phyloP scores from a whole-genome alignment of 257 asterid genomes.

The Fraxinus excelsior region DNA sequence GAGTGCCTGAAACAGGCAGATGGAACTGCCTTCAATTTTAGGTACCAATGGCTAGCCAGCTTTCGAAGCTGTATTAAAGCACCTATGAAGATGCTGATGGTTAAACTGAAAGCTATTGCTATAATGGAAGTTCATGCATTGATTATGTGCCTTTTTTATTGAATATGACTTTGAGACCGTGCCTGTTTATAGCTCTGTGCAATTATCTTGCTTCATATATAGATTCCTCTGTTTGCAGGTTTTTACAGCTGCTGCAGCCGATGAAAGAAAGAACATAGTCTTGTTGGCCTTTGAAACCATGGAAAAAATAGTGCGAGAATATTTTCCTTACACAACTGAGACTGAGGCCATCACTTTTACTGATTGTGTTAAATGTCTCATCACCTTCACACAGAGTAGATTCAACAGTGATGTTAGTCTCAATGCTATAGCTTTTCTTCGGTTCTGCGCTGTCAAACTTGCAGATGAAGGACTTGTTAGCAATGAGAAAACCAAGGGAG shows the following conservation, averaged over 20 bases:
- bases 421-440: slow-evolving; percentile 98
- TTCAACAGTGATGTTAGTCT: slow-evolving; percentile 98
- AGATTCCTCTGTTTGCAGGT: slow-evolving; percentile 49
- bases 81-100: neutral
- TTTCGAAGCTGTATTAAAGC: neutral
- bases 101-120: neutral
- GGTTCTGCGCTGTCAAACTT: slow-evolving; percentile 97
- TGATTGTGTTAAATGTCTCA: slow-evolving; percentile 94
- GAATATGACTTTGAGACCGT: neutral
- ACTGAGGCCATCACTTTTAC: slow-evolving; percentile 86
- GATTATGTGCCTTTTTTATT: neutral
- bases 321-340: slow-evolving; percentile 92
- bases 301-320: slow-evolving; percentile 97
- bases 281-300: slow-evolving; percentile 93
- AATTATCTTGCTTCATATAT: slow-evolving; percentile 13
- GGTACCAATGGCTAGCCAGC: neutral
- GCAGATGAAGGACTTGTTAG: slow-evolving; percentile 95
- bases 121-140: neutral
- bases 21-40: neutral
- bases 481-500: slow-evolving; percentile 57
- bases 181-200: neutral
- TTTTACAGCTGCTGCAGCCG: slow-evolving; percentile 96
- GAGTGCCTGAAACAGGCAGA: too few relatives aligned
- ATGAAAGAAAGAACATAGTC: slow-evolving; percentile 95
- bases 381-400: slow-evolving; percentile 90